Base-by-base conservation (phyloP, 306 rosid genomes). In the Pyrus betulifolia region DNA sequence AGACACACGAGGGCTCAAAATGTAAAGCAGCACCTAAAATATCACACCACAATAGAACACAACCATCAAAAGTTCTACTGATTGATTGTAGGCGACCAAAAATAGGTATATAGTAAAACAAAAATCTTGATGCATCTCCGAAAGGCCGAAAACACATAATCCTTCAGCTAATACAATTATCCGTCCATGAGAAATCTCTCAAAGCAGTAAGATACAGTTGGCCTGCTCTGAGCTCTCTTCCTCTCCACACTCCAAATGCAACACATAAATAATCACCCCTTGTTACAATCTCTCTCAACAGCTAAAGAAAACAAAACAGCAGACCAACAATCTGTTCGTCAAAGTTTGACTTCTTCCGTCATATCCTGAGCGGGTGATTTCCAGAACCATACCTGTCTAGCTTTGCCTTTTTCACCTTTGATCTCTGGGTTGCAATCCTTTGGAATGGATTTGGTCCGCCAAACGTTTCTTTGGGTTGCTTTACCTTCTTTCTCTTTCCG, bases 401-500 rank as follows among this genome's bases (percentile, higher is more conserved):
- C 84, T 80, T 92, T 38, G 80, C 81, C 74, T 60, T 85, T 82
- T 94, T 90, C 6, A 21, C 64, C 73, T 73, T 82, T 0, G 82
- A 66, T 70, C 87, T 89, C 90, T 84, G 75, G 6, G 61, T 60
- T 19, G 97, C 92, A 58, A 87, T 75, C 78, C 78, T 82, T 89
- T 95, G 97, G 83, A 95, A 95, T 67, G 84, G 91, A 80, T 95
- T 95, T 31, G 88, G 78, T 57, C 96, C 96, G 33, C 84, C 92
- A 67, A 82, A 87, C 35, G 72, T 80, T 4, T 67, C 82, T 81
- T 89, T 89, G 40, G 74, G 68, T n/a, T 45, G 72, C 79, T 85
- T 87, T 18, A 95, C 22, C 87, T 90, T 95, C 90, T 88, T 95
- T 78, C 92, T 90, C 86, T 87, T 95, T 61, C 98, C 98, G 74